Base-by-base conservation (phyloP, 148 eudicot genomes). In the Chenopodium berlandieri region DNA sequence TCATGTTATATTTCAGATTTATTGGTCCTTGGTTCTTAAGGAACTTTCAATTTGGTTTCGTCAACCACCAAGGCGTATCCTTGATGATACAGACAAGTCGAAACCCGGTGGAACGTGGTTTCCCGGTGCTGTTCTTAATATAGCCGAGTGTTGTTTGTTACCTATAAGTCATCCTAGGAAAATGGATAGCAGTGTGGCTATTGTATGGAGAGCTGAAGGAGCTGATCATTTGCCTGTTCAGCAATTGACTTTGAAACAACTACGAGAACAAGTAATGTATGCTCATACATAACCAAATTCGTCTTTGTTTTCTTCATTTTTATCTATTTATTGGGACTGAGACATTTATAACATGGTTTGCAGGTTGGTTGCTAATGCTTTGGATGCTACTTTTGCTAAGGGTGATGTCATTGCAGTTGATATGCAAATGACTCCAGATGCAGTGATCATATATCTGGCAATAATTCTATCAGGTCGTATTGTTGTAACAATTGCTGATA, bases 351-450 rank as follows among this genome's bases (percentile, higher is more conserved):
- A 74, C 22, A 44, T 23, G 30, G 50, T 74, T 78, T 12, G 50
- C 87, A 96, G 99, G 98, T 79, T 91, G 81, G 97, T 96, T 78
- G 98, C 99, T 69, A 88, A 88, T 86, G 94, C 98, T 75, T 82
- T 96, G 83, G 95, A 89, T 82, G 74, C 80, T 73, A 83, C 86
- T 69, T 96, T 96, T 82, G 86, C 87, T 14, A 92, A 89, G 89
- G 97, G 97, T 82, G 98, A 90, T 84, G 85, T 92, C 34, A 94
- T 96, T 88, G 99, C 98, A 68, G 89, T 96, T 85, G 99, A 89
- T 83, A 96, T 96, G 99, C 97, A 93, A 34, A 96, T 96, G 99
- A 96, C 98, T 0, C 89, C 80, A 71, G 89, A 75, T 84, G 98
- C 99, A 25, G 97, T 96, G 72, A 87, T 96, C 87, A 87, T 92